A percentile compares a stretch with the other conserved stretches of the same genome.
Evolutionary conservation across 306 rosid genomes (phyloP).

Genomic region (Glycyrrhiza uralensis): DNA sequence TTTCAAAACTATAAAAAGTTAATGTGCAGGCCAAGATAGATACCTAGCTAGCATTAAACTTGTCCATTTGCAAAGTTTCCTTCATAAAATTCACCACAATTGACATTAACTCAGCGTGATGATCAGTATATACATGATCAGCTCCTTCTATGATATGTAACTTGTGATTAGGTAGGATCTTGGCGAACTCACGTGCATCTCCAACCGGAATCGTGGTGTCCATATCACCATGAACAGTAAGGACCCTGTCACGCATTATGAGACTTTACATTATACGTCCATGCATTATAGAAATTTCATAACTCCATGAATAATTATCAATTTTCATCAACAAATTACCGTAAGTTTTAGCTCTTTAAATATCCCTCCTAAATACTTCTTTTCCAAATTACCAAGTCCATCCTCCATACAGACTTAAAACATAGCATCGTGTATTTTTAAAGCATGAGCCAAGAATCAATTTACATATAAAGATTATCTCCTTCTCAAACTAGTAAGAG

Average conservation of each 20-base stretch:
- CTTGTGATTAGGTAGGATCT: slow-evolving; percentile 75
- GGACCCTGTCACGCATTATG: slow-evolving; percentile 48
- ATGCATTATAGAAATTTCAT: background rate
- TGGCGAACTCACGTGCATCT: slow-evolving; percentile 65
- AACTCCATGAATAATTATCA: background rate
- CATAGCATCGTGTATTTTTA: background rate
- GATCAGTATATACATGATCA: slow-evolving; percentile 51
- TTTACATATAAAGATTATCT: background rate
- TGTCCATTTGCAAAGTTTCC: slow-evolving; percentile 40
- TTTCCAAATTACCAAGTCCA: background rate
- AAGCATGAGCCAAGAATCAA: slow-evolving; percentile 2
- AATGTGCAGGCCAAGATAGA: background rate
- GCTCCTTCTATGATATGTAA: slow-evolving; percentile 60
- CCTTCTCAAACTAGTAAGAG: background rate
- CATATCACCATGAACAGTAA: slow-evolving; percentile 67
- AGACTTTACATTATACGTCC: background rate
- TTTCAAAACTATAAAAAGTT: background rate
- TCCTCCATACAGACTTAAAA: background rate
- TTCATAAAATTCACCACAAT: slow-evolving; percentile 44
- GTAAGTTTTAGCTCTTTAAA: background rate
- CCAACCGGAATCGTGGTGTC: slow-evolving; percentile 48
- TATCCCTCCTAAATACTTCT: background rate
- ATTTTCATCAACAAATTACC: background rate
- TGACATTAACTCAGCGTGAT: slow-evolving; percentile 52
- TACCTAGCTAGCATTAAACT: slow-evolving; percentile 28